Percentiles rank a stretch among this genome's conserved stretches.
Evolutionary conservation across 2,329 filamentous ascomycete genomes (phyloP).

Genomic region (Ascomycota sp.): DNA sequence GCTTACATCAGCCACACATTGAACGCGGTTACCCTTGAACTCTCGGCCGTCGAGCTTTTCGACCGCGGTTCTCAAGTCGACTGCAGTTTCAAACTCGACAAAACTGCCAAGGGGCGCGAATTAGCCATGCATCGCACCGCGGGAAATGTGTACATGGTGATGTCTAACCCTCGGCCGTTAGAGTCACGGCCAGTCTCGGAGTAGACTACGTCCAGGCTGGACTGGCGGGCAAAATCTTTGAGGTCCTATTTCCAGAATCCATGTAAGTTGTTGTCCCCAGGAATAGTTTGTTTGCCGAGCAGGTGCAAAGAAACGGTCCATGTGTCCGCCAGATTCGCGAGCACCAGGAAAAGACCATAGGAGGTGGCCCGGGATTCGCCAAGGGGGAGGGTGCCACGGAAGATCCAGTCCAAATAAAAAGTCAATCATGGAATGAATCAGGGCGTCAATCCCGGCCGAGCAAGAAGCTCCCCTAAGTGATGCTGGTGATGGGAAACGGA

Average conservation of each 20-base stretch:
- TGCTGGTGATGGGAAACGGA: conserved; percentile 7
- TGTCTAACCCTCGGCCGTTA: conserved; percentile 66
- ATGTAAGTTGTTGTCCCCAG: conserved; percentile 57
- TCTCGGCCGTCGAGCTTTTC: conserved; percentile 85
- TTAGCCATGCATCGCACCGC: not conserved
- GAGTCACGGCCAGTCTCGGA: conserved; percentile 85
- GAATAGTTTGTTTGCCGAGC: conserved; percentile 10
- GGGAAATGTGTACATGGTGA: not conserved
- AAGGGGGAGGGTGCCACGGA: conserved; percentile 6
- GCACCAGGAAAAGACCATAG: conserved; percentile 9
- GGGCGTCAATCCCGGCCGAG: conserved; percentile 3
- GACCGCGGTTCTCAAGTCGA: conserved; percentile 72
- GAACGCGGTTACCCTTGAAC: conserved; percentile 76
- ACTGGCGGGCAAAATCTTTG: conserved; percentile 96
- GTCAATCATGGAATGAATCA: conserved; percentile 2
- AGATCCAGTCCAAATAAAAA: conserved; percentile 6
- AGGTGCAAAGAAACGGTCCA: conserved; percentile 10
- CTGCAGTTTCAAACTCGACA: conserved; percentile 88
- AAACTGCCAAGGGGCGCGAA: conserved; percentile 36
- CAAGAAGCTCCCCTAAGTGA: conserved; percentile 8
- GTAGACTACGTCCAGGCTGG: conserved; percentile 91
- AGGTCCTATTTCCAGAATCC: conserved; percentile 76
- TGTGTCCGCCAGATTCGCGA: conserved; percentile 14
- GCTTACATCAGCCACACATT: conserved; percentile 64
- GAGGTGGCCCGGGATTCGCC: conserved; percentile 1